phyloP scores from a whole-genome alignment of 768 basidiomycete genomes.

The Piloderma croceum region DNA sequence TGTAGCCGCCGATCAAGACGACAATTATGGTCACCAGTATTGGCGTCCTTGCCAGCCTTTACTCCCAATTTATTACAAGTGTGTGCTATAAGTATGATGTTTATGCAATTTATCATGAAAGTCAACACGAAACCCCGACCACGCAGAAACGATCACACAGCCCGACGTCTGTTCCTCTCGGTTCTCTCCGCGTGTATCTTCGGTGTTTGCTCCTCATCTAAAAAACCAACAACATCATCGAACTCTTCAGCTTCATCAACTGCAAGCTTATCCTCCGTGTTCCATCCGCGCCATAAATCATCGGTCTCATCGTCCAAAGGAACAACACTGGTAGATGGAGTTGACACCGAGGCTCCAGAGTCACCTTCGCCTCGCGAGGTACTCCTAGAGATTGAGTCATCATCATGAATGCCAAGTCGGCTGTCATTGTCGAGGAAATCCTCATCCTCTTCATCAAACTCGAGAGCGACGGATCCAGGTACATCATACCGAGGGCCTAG shows the following conservation, averaged over 20 bases:
- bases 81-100: too few species aligned
- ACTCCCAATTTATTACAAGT: too few species aligned
- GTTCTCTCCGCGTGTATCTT: conserved; percentile 10
- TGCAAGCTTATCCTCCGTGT: conserved; percentile 23
- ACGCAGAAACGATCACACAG: too few species aligned
- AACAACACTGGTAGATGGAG: background rate
- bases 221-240: conserved; percentile 28
- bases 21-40: too few species aligned
- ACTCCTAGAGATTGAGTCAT: background rate
- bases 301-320: conserved; percentile 10
- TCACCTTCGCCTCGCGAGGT: background rate
- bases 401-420: conserved; percentile 1
- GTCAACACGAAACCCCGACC: too few species aligned
- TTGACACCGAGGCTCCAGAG: background rate
- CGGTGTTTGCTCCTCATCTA: conserved; percentile 28
- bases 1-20: too few species aligned
- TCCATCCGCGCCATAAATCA: conserved; percentile 17
- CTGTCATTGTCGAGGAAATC: conserved; percentile 38
- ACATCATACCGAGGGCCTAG: conserved; percentile 24
- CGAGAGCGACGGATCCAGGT: conserved; percentile 37
- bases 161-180: conserved; percentile 7
- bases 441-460: conserved; percentile 68
- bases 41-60: too few species aligned
- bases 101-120: too few species aligned
- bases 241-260: conserved; percentile 28